A percentile compares a stretch with the other conserved stretches of the same genome.
These are phyloP conservation scores for Talaromyces marneffei DNA, from an alignment of 2,329 filamentous ascomycete species.

Conservation along the genomic window DNA sequence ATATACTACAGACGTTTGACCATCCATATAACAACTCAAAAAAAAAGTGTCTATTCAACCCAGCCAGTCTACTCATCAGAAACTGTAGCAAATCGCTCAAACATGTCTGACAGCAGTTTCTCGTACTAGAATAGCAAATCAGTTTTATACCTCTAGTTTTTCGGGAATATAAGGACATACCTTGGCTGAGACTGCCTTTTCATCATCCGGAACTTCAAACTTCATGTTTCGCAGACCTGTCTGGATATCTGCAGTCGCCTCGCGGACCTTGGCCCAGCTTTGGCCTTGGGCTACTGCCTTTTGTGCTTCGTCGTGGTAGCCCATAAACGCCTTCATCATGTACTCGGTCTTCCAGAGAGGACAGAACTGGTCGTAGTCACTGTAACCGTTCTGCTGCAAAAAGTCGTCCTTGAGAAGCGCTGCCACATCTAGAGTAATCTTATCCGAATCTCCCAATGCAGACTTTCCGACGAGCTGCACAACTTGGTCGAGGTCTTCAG, in stretches of 20 bases:
- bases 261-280: constrained; percentile 86
- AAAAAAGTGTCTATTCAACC: neutral
- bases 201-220: constrained; percentile 84
- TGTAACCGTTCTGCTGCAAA: constrained; percentile 98
- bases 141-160: neutral
- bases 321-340: constrained; percentile 99
- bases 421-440: constrained; percentile 94
- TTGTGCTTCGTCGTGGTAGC: constrained; percentile 94
- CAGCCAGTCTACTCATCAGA: constrained; percentile 69
- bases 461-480: constrained; percentile 98
- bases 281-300: constrained; percentile 90
- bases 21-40: neutral
- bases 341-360: constrained; percentile 99
- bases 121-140: constrained; percentile 62
- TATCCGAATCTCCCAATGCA: constrained; percentile 90
- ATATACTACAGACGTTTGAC: constrained; percentile 4
- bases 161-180: constrained; percentile 42
- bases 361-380: constrained; percentile 98
- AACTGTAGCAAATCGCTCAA: constrained; percentile 94
- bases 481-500: constrained; percentile 95
- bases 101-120: constrained; percentile 82
- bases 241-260: constrained; percentile 83
- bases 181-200: constrained; percentile 78
- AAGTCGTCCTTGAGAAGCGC: constrained; percentile 96
- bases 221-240: constrained; percentile 83